Evolutionary conservation across 306 rosid species (phyloP).

Genomic region (Mimosa pudica): DNA sequence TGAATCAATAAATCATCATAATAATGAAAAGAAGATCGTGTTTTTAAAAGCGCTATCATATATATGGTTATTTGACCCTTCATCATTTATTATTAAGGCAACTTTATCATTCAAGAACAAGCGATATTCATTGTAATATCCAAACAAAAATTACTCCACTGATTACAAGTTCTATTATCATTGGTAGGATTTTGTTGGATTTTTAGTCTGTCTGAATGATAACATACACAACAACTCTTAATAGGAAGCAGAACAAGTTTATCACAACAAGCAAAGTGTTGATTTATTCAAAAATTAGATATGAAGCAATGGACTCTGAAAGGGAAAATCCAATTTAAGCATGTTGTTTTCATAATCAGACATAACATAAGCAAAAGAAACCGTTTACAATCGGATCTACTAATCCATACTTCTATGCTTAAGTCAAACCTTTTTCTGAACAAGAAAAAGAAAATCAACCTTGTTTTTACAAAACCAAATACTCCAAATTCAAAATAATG

Average conservation of each 20-base stretch:
- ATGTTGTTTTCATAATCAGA: conserved; percentile 3
- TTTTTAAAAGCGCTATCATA: neutral
- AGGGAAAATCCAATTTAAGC: conserved; percentile 4
- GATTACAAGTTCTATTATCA: neutral
- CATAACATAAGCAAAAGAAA: conserved; percentile 16
- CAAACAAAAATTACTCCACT: neutral
- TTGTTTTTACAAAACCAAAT: neutral
- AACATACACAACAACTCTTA: neutral
- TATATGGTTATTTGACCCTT: neutral
- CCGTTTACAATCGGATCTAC: conserved; percentile 35
- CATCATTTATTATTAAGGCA: neutral
- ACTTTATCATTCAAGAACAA: neutral
- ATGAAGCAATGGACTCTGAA: neutral
- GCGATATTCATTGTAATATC: conserved; percentile 8
- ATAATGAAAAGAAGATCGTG: neutral
- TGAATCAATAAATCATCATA: conserved; percentile 1
- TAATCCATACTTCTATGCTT: conserved; percentile 13
- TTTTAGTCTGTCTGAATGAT: neutral
- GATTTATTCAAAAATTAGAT: too few relatives aligned
- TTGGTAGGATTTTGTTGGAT: conserved; percentile 16
- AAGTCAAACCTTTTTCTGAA: neutral
- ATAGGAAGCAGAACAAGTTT: conserved; percentile 14
- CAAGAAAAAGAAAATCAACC: neutral
- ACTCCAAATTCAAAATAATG: neutral
- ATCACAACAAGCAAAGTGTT: neutral